A percentile compares a stretch with the other conserved stretches of the same genome.
These are phyloP conservation scores for Colletotrichum lentis DNA, from an alignment of 2,329 filamentous ascomycete species.

Conservation along the genomic window DNA sequence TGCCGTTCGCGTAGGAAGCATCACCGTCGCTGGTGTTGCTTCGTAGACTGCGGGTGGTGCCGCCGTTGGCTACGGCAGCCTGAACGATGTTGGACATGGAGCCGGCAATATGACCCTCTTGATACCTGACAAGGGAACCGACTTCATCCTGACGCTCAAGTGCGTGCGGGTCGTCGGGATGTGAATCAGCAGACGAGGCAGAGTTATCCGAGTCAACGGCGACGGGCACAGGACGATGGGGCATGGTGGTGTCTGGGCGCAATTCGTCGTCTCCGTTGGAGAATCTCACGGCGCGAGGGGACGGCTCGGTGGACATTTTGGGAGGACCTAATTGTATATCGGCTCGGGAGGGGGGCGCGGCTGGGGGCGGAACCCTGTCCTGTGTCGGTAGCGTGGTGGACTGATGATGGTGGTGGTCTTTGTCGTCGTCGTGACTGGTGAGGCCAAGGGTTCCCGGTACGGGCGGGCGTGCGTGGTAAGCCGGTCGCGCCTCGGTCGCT, in stretches of 20 bases:
- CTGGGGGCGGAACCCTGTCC: not conserved
- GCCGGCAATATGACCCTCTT: slow-evolving; percentile 52
- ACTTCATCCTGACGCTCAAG: slow-evolving; percentile 61
- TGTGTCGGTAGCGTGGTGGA: not conserved
- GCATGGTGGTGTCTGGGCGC: slow-evolving; percentile 54
- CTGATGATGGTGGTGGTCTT: slow-evolving; percentile 3
- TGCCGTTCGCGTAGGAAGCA: slow-evolving; percentile 42
- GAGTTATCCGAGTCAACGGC: slow-evolving; percentile 59
- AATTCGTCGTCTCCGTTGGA: slow-evolving; percentile 57
- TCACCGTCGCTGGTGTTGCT: slow-evolving; percentile 42
- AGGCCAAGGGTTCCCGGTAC: slow-evolving; percentile 22
- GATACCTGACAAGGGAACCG: slow-evolving; percentile 55
- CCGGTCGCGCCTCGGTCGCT: slow-evolving; percentile 32
- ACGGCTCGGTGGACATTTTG: slow-evolving; percentile 53
- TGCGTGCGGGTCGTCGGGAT: slow-evolving; percentile 54
- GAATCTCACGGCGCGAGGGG: slow-evolving; percentile 66
- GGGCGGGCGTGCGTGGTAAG: slow-evolving; percentile 24
- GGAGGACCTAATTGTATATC: slow-evolving; percentile 21
- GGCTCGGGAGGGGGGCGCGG: not conserved
- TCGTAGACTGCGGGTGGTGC: slow-evolving; percentile 35
- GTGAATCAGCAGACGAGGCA: slow-evolving; percentile 56
- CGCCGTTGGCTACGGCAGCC: slow-evolving; percentile 32
- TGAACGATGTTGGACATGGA: slow-evolving; percentile 53
- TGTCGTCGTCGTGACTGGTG: not conserved
- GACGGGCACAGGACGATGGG: slow-evolving; percentile 47